Percentiles rank a stretch among this genome's conserved stretches.
Evolutionary conservation across 2,329 filamentous ascomycete species (phyloP).

Genomic region (Penicillium sp.): DNA sequence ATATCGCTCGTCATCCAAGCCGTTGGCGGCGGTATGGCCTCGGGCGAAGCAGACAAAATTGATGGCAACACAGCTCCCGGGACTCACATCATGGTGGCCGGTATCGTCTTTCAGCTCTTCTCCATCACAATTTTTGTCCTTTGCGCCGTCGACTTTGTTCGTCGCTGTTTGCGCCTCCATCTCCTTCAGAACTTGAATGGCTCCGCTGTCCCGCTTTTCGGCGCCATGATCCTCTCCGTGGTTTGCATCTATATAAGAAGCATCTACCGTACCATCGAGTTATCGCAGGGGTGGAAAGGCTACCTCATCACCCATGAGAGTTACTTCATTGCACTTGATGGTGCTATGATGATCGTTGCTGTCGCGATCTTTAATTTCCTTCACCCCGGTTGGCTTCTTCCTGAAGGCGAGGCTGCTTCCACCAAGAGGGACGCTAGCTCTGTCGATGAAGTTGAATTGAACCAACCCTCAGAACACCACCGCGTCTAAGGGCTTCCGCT

Average conservation of each 20-base stretch:
- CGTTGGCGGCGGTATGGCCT: constrained; percentile 59
- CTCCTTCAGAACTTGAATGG: constrained; percentile 28
- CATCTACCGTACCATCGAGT: constrained; percentile 46
- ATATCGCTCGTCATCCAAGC: constrained; percentile 61
- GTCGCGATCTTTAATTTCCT: constrained; percentile 51
- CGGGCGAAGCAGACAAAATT: constrained; percentile 47
- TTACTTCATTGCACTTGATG: constrained; percentile 57
- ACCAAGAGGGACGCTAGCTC: constrained; percentile 9
- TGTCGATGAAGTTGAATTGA: constrained; percentile 19
- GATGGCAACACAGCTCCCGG: constrained; percentile 52
- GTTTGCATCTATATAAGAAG: constrained; percentile 1
- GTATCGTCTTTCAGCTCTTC: constrained; percentile 62
- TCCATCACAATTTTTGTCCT: constrained; percentile 58
- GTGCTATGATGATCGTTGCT: constrained; percentile 53
- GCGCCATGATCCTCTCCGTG: constrained; percentile 33
- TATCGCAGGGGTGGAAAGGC: constrained; percentile 55
- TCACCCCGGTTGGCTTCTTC: constrained; percentile 50
- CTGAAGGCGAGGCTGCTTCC: constrained; percentile 13
- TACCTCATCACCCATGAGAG: constrained; percentile 56
- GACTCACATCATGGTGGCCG: constrained; percentile 56
- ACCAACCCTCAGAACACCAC: neutral
- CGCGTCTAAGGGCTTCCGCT: neutral
- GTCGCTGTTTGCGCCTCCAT: constrained; percentile 33
- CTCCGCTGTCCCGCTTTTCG: constrained; percentile 36
- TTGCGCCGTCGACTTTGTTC: constrained; percentile 54